Conservation (phyloP, 768 basidiomycete species). For the Amanita exitialis region DNA sequence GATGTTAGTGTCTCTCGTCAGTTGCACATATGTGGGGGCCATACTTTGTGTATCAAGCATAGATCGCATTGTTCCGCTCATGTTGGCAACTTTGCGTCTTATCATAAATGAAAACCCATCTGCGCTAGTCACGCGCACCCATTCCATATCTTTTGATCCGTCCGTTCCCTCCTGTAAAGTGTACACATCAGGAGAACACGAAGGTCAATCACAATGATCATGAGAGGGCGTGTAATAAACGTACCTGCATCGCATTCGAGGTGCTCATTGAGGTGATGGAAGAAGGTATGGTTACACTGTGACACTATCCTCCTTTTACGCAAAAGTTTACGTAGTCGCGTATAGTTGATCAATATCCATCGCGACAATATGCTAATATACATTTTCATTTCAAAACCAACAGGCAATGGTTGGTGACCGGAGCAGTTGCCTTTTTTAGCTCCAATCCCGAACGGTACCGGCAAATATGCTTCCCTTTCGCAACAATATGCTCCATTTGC, state of each 20-base stretch:
- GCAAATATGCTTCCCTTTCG: background rate
- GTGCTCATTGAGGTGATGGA: background rate
- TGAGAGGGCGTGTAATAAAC: background rate
- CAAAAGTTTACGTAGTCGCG: too few relatives aligned
- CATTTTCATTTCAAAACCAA: too few relatives aligned
- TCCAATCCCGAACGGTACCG: too few relatives aligned
- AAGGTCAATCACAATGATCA: background rate
- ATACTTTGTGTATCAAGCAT: conserved; percentile 69
- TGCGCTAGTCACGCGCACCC: conserved; percentile 67
- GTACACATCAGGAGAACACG: background rate
- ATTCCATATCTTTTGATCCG: conserved; percentile 32
- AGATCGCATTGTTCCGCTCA: conserved; percentile 73
- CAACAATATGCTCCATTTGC: background rate
- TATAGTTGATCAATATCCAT: too few relatives aligned
- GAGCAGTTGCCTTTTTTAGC: too few relatives aligned
- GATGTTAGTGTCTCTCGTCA: background rate
- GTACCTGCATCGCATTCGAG: background rate
- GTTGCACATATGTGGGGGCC: conserved; percentile 7
- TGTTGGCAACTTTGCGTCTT: conserved; percentile 60
- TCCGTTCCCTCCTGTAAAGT: background rate
- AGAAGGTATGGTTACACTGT: too few relatives aligned
- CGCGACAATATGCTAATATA: too few relatives aligned
- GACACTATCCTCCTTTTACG: too few relatives aligned
- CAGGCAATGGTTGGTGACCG: too few relatives aligned
- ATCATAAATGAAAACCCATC: conserved; percentile 82